Conservation (phyloP, 2,329 filamentous ascomycete genomes). For the Aspergillus japonicus region DNA sequence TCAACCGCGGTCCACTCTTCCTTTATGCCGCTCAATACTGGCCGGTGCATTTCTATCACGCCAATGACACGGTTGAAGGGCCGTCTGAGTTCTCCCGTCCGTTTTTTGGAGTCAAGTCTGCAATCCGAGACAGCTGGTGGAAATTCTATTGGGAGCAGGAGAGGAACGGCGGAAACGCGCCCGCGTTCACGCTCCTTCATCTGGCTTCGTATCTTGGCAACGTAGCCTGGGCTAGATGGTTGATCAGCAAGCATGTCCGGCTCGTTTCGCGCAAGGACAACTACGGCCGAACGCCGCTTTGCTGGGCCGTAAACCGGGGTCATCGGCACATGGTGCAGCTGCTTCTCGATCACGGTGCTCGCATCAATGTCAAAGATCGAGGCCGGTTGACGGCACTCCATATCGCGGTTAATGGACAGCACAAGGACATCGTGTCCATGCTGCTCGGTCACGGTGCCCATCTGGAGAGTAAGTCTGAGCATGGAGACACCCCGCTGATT, state of each 20-base stretch:
- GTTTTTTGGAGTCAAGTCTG: slow-evolving; percentile 24
- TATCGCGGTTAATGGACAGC: slow-evolving; percentile 19
- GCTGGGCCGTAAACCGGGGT: slow-evolving; percentile 17
- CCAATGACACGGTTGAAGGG: slow-evolving; percentile 19
- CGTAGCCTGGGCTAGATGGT: slow-evolving; percentile 24
- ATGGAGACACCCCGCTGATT: slow-evolving; percentile 22
- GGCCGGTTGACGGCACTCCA: slow-evolving; percentile 22
- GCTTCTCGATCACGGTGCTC: slow-evolving; percentile 9
- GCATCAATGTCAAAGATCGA: slow-evolving; percentile 15
- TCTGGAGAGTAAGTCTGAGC: slow-evolving; percentile 14
- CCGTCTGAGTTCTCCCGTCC: slow-evolving; percentile 23
- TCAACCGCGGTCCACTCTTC: slow-evolving; percentile 18
- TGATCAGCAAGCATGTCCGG: slow-evolving; percentile 19
- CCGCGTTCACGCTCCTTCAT: slow-evolving; percentile 28
- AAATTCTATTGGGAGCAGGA: slow-evolving; percentile 26
- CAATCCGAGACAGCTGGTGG: slow-evolving; percentile 25
- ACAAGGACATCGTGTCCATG: slow-evolving; percentile 18
- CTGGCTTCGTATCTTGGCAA: slow-evolving; percentile 27
- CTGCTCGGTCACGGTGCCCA: slow-evolving; percentile 17
- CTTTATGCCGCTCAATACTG: slow-evolving; percentile 24
- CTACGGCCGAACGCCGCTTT: slow-evolving; percentile 14
- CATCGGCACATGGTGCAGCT: slow-evolving; percentile 13
- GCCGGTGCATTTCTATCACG: slow-evolving; percentile 20
- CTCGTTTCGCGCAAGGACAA: slow-evolving; percentile 19
- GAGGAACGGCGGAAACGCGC: slow-evolving; percentile 23